Evolutionary conservation across 208 protist genomes (phyloP).

Genomic region (Naegleria gruberi): DNA sequence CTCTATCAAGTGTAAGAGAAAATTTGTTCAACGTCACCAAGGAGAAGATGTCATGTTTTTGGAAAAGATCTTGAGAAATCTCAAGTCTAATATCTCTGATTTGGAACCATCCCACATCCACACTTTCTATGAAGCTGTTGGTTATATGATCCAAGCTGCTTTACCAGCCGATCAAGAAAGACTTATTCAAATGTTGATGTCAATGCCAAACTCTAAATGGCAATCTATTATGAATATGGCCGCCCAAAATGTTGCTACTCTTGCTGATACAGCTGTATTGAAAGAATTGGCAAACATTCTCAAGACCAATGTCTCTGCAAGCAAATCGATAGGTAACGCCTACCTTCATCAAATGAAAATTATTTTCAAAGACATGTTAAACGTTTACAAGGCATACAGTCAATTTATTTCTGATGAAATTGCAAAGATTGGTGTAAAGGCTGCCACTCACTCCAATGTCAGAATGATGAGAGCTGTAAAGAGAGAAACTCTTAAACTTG

Average conservation of each 20-base stretch:
- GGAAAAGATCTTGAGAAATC: conserved; percentile 72
- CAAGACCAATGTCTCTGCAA: conserved; percentile 81
- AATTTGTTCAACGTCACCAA: conserved; percentile 66
- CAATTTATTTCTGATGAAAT: conserved; percentile 56
- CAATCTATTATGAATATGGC: conserved; percentile 53
- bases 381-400: conserved; percentile 84
- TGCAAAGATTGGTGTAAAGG: conserved; percentile 28
- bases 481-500: conserved; percentile 82
- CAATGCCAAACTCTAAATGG: conserved; percentile 71
- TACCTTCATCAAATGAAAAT: conserved; percentile 86
- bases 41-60: conserved; percentile 74
- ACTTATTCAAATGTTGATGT: conserved; percentile 76
- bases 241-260: conserved; percentile 41
- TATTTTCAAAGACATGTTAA: conserved; percentile 83
- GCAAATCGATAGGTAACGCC: conserved; percentile 66
- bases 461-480: conserved; percentile 80
- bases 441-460: conserved; percentile 36
- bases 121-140: conserved; percentile 92
- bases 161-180: conserved; percentile 44
- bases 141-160: conserved; percentile 74
- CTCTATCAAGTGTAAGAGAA: conserved; percentile 73
- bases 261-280: conserved; percentile 55
- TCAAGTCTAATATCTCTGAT: conserved; percentile 75
- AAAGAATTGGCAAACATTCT: conserved; percentile 80
- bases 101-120: conserved; percentile 82